Percentiles rank a stretch among this genome's conserved stretches.
phyloP scores from a whole-genome alignment of 257 asterid species.

The Forsythia suspensa region DNA sequence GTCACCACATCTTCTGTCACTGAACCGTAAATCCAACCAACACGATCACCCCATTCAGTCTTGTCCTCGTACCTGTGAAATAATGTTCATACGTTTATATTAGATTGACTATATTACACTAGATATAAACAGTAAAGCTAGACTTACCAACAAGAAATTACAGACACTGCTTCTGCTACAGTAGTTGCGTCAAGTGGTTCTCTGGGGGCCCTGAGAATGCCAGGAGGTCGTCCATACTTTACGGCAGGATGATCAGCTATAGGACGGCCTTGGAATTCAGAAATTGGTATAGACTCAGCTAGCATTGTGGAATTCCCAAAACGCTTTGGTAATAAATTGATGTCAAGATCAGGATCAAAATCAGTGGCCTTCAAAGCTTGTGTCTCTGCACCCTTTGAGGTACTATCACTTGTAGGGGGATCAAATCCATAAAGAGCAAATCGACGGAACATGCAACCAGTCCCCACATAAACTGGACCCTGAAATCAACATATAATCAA shows the following conservation, averaged over 20 bases:
- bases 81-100: not conserved
- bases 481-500: slow-evolving; percentile 5
- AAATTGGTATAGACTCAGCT: slow-evolving; percentile 53
- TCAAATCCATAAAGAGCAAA: slow-evolving; percentile 67
- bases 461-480: slow-evolving; percentile 72
- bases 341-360: slow-evolving; percentile 52
- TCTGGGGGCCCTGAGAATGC: slow-evolving; percentile 42
- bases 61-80: slow-evolving; percentile 54
- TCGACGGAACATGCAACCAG: slow-evolving; percentile 57
- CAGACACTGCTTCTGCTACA: slow-evolving; percentile 58
- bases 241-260: slow-evolving; percentile 67
- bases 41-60: slow-evolving; percentile 71
- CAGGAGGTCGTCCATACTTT: slow-evolving; percentile 62
- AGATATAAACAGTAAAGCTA: not conserved
- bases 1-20: slow-evolving; percentile 77
- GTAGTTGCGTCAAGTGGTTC: slow-evolving; percentile 57
- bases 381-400: slow-evolving; percentile 35
- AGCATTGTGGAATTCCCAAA: slow-evolving; percentile 57
- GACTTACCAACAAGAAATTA: slow-evolving; percentile 55
- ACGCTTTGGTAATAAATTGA: slow-evolving; percentile 47
- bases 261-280: slow-evolving; percentile 62
- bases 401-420: slow-evolving; percentile 43
- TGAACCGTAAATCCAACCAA: slow-evolving; percentile 69
- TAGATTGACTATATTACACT: not conserved
- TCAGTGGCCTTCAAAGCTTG: slow-evolving; percentile 42